Evolutionary conservation across 2,329 filamentous ascomycete genomes (phyloP).

Genomic region (Hymenoscyphus fructigenus): DNA sequence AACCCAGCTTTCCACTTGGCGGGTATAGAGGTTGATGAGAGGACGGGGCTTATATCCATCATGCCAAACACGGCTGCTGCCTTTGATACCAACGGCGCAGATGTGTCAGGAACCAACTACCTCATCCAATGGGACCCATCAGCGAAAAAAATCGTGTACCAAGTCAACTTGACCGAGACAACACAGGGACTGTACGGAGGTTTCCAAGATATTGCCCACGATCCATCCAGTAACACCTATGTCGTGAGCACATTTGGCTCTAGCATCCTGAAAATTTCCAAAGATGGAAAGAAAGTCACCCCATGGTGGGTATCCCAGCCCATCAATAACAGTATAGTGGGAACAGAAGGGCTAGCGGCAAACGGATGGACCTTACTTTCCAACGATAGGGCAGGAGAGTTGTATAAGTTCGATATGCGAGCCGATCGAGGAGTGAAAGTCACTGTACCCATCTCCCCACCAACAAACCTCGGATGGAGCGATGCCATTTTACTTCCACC

Average conservation of each 20-base stretch:
- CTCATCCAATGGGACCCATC: conserved; percentile 13
- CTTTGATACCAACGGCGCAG: conserved; percentile 10
- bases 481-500: conserved; percentile 5
- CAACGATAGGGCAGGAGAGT: background rate
- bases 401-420: conserved; percentile 6
- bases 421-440: background rate
- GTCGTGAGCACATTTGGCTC: conserved; percentile 12
- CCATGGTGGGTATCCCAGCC: conserved; percentile 6
- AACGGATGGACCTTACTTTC: conserved; percentile 2
- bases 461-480: background rate
- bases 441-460: background rate
- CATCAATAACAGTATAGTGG: background rate
- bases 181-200: conserved; percentile 12
- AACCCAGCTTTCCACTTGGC: conserved; percentile 8
- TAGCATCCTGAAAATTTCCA: conserved; percentile 14
- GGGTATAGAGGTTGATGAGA: conserved; percentile 3
- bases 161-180: conserved; percentile 12
- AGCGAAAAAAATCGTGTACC: conserved; percentile 4
- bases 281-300: conserved; percentile 3
- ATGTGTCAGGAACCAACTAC: conserved; percentile 13
- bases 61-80: conserved; percentile 12
- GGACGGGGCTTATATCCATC: conserved; percentile 5
- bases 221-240: conserved; percentile 12
- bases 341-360: background rate
- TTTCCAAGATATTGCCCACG: conserved; percentile 13